These are phyloP conservation scores for Monosporascus sp. DNA, from an alignment of 2,329 filamentous ascomycete species.

Conservation along the genomic window DNA sequence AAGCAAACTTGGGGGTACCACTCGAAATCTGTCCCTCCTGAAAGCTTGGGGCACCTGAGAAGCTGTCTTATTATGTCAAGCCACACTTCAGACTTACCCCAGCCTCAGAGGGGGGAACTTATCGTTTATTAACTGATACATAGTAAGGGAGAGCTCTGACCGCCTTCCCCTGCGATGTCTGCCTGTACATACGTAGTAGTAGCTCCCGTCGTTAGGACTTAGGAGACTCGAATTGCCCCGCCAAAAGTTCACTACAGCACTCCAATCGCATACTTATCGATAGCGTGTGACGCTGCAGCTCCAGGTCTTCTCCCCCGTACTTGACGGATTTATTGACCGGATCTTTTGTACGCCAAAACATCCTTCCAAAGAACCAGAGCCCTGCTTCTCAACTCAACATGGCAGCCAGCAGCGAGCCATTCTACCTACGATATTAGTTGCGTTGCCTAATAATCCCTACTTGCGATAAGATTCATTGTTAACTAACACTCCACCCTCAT, in stretches of 20 bases:
- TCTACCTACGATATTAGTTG: conserved; percentile 93
- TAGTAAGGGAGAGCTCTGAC: background rate
- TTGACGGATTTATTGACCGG: background rate
- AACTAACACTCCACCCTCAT: conserved; percentile 8
- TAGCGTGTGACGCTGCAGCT: too few relatives aligned
- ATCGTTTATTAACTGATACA: background rate
- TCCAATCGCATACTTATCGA: too few relatives aligned
- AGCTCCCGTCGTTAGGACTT: too few relatives aligned
- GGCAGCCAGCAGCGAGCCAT: conserved; percentile 67
- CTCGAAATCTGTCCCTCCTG: conserved; percentile 26
- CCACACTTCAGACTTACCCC: background rate
- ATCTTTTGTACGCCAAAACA: background rate
- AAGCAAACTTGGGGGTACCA: conserved; percentile 2
- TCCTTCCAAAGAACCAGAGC: background rate
- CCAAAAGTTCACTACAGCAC: background rate
- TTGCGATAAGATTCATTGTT: background rate
- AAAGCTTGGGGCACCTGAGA: conserved; percentile 9
- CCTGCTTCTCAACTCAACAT: conserved; percentile 5
- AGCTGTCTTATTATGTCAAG: background rate
- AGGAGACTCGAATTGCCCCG: background rate
- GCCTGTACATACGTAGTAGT: too few relatives aligned
- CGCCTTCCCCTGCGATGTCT: background rate
- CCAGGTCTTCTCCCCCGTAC: too few relatives aligned
- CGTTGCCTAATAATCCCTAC: background rate
- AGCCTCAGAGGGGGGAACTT: background rate